phyloP scores from a whole-genome alignment of 371 early-diverging fungal genomes.

The Mortierella sp. region DNA sequence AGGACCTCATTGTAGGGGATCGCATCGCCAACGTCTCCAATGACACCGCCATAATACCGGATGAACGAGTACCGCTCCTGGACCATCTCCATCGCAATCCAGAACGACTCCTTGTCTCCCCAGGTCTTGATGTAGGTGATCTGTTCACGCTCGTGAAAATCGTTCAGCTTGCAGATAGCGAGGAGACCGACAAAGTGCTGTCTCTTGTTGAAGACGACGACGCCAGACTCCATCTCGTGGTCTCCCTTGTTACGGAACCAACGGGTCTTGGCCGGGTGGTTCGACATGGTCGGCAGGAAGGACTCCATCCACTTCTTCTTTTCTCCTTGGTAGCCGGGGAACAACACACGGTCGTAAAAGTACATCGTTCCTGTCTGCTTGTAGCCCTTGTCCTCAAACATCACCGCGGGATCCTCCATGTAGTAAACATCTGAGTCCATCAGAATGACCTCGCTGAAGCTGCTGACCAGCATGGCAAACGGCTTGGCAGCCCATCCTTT shows the following conservation, averaged over 20 bases:
- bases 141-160: conserved; percentile 61
- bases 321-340: conserved; percentile 54
- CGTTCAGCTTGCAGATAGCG: conserved; percentile 73
- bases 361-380: conserved; percentile 71
- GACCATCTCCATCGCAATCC: conserved; percentile 70
- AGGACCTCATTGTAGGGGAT: conserved; percentile 36
- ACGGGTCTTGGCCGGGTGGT: conserved; percentile 62
- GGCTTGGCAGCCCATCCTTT: conserved; percentile 78
- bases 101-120: conserved; percentile 75
- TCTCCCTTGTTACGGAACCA: conserved; percentile 64
- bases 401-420: conserved; percentile 69
- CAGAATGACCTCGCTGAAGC: conserved; percentile 76
- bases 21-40: conserved; percentile 64
- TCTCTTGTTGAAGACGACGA: conserved; percentile 72
- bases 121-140: conserved; percentile 64
- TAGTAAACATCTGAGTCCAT: conserved; percentile 85
- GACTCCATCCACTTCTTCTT: conserved; percentile 65
- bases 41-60: conserved; percentile 63
- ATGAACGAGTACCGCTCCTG: conserved; percentile 69
- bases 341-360: conserved; percentile 75
- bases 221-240: conserved; percentile 79
- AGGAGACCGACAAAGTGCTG: conserved; percentile 66
- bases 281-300: conserved; percentile 66
- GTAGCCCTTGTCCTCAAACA: conserved; percentile 73
- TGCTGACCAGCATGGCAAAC: conserved; percentile 72